Percentiles rank a stretch among this genome's conserved stretches.
phyloP scores from a whole-genome alignment of 768 basidiomycete species.

The Lentinula boryana region DNA sequence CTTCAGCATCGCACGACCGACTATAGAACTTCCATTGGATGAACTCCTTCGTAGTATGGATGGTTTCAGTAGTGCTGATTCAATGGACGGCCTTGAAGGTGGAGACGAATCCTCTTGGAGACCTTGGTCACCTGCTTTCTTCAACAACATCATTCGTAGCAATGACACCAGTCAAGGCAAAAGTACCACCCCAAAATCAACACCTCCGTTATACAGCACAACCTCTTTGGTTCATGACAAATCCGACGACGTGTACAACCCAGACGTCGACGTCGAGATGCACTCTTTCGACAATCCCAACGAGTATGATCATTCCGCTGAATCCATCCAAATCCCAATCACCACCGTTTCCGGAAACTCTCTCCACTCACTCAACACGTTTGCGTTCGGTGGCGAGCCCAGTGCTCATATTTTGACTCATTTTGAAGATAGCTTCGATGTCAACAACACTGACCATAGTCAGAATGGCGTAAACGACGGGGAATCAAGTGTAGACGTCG shows the following conservation, averaged over 20 bases:
- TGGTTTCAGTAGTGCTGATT: slow-evolving; percentile 7
- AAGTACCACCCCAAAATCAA: slow-evolving; percentile 9
- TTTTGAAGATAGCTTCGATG: neutral
- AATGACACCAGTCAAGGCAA: neutral
- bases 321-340: neutral
- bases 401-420: neutral
- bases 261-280: slow-evolving; percentile 3
- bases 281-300: neutral
- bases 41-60: slow-evolving; percentile 61
- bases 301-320: neutral
- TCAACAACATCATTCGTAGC: neutral
- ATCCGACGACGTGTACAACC: neutral
- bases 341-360: neutral
- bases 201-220: neutral
- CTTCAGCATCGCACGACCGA: slow-evolving; percentile 66
- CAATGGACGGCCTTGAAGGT: neutral
- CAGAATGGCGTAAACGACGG: neutral
- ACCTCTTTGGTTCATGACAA: neutral
- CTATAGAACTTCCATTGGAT: slow-evolving; percentile 83
- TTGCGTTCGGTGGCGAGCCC: neutral
- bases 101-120: neutral
- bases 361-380: neutral
- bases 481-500: neutral
- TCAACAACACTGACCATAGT: neutral
- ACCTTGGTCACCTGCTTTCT: slow-evolving; percentile 16